phyloP scores from a whole-genome alignment of 768 basidiomycete genomes.

The Calocybe cyanea region DNA sequence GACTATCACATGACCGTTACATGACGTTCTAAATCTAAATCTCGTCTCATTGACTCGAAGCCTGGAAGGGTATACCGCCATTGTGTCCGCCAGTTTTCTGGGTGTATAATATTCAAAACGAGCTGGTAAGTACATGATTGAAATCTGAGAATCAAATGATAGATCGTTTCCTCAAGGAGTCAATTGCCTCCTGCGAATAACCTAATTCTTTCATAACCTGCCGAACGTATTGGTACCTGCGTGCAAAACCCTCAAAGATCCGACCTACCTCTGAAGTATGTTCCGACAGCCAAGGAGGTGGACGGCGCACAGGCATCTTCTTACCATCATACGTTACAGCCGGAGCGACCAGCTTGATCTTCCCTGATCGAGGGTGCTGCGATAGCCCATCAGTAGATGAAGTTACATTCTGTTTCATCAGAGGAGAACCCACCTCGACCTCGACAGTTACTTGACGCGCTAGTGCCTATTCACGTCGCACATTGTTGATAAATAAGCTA shows the following conservation, averaged over 20 bases:
- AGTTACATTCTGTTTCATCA: constrained; percentile 21
- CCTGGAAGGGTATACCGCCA: no score
- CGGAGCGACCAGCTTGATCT: constrained; percentile 75
- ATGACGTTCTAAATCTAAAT: no score
- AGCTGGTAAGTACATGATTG: no score
- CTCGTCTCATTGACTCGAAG: no score
- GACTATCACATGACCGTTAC: constrained; percentile 1
- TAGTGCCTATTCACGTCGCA: constrained; percentile 45
- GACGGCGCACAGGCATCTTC: constrained; percentile 66
- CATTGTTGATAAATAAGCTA: constrained; percentile 2
- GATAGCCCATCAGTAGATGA: constrained; percentile 14
- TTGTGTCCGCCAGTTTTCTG: no score
- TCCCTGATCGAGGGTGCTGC: constrained; percentile 73
- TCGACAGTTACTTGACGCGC: constrained; percentile 75
- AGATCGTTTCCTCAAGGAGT: constrained; percentile 13
- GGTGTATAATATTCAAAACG: no score
- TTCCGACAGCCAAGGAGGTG: constrained; percentile 87
- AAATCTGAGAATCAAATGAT: constrained; percentile 10
- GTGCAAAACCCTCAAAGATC: background rate
- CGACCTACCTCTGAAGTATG: constrained; percentile 74
- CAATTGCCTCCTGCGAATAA: constrained; percentile 16
- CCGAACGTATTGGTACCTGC: background rate
- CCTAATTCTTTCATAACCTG: constrained; percentile 32
- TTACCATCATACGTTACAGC: constrained; percentile 79
- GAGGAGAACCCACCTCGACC: constrained; percentile 59